These are phyloP conservation scores for Sarocladiaceae sp. DNA, from an alignment of 2,329 filamentous ascomycete genomes.

Conservation along the genomic window DNA sequence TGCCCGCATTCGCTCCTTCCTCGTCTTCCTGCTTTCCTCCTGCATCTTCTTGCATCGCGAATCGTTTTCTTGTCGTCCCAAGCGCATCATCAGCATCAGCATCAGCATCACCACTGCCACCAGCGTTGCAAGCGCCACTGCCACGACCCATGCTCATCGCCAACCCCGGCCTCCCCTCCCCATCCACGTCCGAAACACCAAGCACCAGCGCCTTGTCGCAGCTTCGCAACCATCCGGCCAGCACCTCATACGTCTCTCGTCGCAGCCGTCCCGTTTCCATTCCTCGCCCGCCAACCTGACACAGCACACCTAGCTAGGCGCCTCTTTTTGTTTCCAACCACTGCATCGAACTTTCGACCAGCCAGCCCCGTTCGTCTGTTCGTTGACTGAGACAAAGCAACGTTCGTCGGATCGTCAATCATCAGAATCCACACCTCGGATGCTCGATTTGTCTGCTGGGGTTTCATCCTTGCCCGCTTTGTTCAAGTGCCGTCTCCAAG, in stretches of 20 bases:
- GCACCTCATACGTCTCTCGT: slow-evolving; percentile 10
- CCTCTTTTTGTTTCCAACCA: slow-evolving; percentile 2
- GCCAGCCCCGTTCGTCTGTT: slow-evolving; percentile 3
- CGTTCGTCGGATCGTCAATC: slow-evolving; percentile 8
- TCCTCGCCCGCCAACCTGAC: slow-evolving; percentile 8
- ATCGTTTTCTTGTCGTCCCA: background rate
- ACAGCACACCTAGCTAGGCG: background rate
- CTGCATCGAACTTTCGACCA: background rate
- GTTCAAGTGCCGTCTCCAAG: background rate
- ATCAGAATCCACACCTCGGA: slow-evolving; percentile 1
- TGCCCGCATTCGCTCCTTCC: background rate
- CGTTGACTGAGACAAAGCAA: slow-evolving; percentile 1
- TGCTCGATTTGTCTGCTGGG: background rate
- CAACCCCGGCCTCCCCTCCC: background rate
- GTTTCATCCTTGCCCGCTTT: slow-evolving; percentile 7
- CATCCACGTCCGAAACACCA: slow-evolving; percentile 8
- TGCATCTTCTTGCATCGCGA: background rate
- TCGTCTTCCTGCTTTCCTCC: background rate
- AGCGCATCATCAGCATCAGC: background rate
- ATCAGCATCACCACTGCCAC: background rate
- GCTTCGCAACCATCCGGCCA: slow-evolving; percentile 5
- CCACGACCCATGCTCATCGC: slow-evolving; percentile 1
- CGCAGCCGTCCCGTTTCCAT: slow-evolving; percentile 11
- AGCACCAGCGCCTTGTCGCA: slow-evolving; percentile 8
- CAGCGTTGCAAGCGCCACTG: background rate